Conservation (phyloP, 495 filamentous ascomycete genomes). For the Aspergillus affinis region DNA sequence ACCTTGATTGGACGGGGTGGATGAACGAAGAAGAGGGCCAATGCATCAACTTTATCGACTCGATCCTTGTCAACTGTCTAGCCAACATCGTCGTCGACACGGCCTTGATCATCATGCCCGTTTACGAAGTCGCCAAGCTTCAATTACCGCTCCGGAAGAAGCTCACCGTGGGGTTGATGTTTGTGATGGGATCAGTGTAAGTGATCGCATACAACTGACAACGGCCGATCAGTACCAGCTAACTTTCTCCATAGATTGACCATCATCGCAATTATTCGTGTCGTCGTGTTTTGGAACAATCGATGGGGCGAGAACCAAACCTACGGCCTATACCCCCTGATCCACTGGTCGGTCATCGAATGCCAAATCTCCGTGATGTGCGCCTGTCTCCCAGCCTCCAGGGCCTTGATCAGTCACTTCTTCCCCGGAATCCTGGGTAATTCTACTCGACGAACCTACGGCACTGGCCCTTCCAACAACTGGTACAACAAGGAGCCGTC, state of each 20-base stretch:
- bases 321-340: slow-evolving; percentile 13
- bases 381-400: slow-evolving; percentile 29
- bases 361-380: slow-evolving; percentile 31
- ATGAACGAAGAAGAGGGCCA: slow-evolving; percentile 18
- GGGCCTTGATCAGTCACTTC: slow-evolving; percentile 19
- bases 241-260: slow-evolving; percentile 18
- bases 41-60: slow-evolving; percentile 30
- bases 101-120: slow-evolving; percentile 30
- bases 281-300: slow-evolving; percentile 31
- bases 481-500: background rate
- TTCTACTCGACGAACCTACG: slow-evolving; percentile 1
- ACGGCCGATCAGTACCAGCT: background rate
- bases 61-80: slow-evolving; percentile 28
- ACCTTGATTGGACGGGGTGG: slow-evolving; percentile 36
- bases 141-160: slow-evolving; percentile 33
- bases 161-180: slow-evolving; percentile 33
- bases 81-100: slow-evolving; percentile 34
- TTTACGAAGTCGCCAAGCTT: slow-evolving; percentile 32
- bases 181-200: slow-evolving; percentile 33
- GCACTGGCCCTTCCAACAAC: slow-evolving; percentile 1
- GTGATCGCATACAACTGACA: background rate
- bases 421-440: slow-evolving; percentile 20
- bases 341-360: slow-evolving; percentile 36
- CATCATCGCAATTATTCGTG: slow-evolving; percentile 30
- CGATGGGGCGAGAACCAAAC: slow-evolving; percentile 27